Evolutionary conservation across 371 early-diverging fungal genomes (phyloP), one percentile per base, ranked within the genome.

Genomic region (Mucor velutinosus): DNA sequence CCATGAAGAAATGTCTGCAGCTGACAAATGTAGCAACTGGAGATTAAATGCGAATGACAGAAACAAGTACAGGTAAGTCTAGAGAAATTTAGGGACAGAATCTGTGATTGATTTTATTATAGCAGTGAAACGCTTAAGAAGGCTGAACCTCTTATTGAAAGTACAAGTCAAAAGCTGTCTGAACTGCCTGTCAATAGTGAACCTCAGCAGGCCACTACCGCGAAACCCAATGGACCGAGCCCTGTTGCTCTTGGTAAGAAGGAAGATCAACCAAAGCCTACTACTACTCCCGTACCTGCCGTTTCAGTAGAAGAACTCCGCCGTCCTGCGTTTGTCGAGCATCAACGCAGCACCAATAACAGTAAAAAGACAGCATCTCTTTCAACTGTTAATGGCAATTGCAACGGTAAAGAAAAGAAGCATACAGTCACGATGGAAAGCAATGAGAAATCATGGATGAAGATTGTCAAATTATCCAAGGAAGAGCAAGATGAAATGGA

Each of bases 401-500:
- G 15, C 59, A 39, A 27, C 19, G 27, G n/a, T 12, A 62, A 49
- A 35, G 45, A 63, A 51, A 57, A 63, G 29, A 71, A 71, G 12
- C 23, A 45, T 15, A 1, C 61, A 12, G 43, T 32, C 23, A 43
- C 39, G 12, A 35, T 58, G 14, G 55, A 58, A 35, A 64, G 53
- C 14, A 60, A 60, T 55, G 87, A 87, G 51, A 87, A 89, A 66
- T 84, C 89, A 11, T 88, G 90, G 78, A 85, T 89, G 78, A 88
- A 88, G 62, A 79, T 90, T 15, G 82, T 90, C 1, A 87, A 89
- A 55, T 71, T 88, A 63, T 82, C 89, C 8, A 84, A 85, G 67
- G 83, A 87, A 67, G 89, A 89, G 59, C 84, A 85, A 70, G 89
- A 84, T 66, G 82, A 80, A 62, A 60, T 89, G 59, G 81, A 84